These are phyloP conservation scores for Rhododendron griersonianum DNA, from an alignment of 148 eudicot species.

Conservation along the genomic window DNA sequence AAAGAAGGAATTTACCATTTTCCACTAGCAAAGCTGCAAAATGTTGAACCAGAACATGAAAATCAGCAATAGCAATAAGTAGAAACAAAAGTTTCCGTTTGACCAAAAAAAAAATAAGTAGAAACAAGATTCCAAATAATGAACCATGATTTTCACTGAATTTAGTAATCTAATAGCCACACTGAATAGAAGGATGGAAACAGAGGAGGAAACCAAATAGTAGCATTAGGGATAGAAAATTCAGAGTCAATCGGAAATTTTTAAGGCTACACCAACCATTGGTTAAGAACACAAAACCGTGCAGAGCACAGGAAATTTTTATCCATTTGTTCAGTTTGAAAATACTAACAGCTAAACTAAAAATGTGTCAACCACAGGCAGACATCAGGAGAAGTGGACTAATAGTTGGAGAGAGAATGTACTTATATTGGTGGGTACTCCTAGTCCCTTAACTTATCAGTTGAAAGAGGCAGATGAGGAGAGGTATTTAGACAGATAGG, in stretches of 20 bases:
- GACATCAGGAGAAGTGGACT: not conserved
- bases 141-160: not conserved
- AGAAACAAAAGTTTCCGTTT: no score
- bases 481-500: no score
- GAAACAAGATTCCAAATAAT: not conserved
- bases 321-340: not conserved
- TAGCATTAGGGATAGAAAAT: not conserved
- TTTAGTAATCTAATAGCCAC: not conserved
- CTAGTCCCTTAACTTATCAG: not conserved
- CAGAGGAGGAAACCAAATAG: not conserved
- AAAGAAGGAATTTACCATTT: slow-evolving; percentile 58
- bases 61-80: not conserved
- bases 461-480: no score
- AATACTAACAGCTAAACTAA: not conserved
- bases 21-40: slow-evolving; percentile 48
- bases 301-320: not conserved
- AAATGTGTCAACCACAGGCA: not conserved
- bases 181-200: not conserved
- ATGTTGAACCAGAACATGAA: not conserved
- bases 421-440: not conserved
- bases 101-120: not conserved
- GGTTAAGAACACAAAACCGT: not conserved
- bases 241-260: not conserved
- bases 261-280: not conserved
- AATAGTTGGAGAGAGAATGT: not conserved